phyloP scores from a whole-genome alignment of 2,329 filamentous ascomycete species.

The Stachybotrys chlorohalonatus region DNA sequence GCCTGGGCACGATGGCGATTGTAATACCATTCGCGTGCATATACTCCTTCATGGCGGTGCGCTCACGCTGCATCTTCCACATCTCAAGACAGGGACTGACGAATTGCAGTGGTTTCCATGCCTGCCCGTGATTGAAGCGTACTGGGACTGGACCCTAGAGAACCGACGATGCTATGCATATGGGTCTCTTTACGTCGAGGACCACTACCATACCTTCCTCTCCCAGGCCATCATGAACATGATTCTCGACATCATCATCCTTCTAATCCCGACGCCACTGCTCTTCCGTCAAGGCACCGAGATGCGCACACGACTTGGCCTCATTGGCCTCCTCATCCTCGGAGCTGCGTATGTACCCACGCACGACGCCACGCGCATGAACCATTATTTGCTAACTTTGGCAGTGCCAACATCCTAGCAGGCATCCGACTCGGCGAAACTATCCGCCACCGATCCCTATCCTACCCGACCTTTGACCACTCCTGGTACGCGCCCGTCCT shows the following conservation, averaged over 20 bases:
- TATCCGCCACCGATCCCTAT: conserved; percentile 8
- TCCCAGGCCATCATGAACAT: conserved; percentile 8
- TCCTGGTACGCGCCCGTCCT: conserved; percentile 14
- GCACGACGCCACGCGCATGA: neutral
- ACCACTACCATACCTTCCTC: conserved; percentile 8
- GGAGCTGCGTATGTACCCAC: neutral
- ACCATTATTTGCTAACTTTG: neutral
- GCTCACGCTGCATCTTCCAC: neutral
- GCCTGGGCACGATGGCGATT: conserved; percentile 6
- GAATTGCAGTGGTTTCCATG: conserved; percentile 5
- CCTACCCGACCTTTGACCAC: conserved; percentile 15
- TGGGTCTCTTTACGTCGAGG: conserved; percentile 4
- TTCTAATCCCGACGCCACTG: conserved; percentile 5
- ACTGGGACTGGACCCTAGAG: conserved; percentile 5
- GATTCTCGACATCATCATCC: conserved; percentile 12
- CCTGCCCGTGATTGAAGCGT: conserved; percentile 2
- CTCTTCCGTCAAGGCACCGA: conserved; percentile 4
- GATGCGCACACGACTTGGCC: neutral
- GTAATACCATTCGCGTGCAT: conserved; percentile 5
- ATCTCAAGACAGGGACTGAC: neutral
- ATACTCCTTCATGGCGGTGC: conserved; percentile 4
- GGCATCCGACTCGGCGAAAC: conserved; percentile 10
- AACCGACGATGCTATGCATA: conserved; percentile 7
- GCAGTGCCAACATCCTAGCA: neutral
- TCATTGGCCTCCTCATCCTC: neutral